Percentiles rank a stretch among this genome's conserved stretches.
phyloP scores from a whole-genome alignment of 306 rosid genomes.

The Psophocarpus tetragonolobus region DNA sequence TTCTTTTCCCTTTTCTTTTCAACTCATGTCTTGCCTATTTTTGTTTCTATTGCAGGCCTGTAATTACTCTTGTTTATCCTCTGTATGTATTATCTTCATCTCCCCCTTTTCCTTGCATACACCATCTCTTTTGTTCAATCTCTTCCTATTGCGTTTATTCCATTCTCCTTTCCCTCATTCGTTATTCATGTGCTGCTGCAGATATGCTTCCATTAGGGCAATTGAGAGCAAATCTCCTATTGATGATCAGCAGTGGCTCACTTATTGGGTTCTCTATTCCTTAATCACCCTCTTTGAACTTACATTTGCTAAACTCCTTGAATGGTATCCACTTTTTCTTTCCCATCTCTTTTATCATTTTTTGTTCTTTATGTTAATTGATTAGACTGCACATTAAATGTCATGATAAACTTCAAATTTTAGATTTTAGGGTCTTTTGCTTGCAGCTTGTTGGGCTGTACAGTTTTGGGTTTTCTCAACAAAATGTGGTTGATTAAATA shows the following conservation, averaged over 20 bases:
- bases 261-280: slow-evolving; percentile 95
- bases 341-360: not conserved
- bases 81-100: slow-evolving; percentile 60
- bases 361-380: not conserved
- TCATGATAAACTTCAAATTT: not conserved
- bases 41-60: slow-evolving; percentile 72
- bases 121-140: not conserved
- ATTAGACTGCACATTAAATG: slow-evolving; percentile 2
- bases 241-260: slow-evolving; percentile 98
- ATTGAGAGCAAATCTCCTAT: slow-evolving; percentile 81
- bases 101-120: no score
- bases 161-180: not conserved
- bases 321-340: slow-evolving; percentile 55
- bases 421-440: slow-evolving; percentile 17
- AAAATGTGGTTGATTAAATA: slow-evolving; percentile 7
- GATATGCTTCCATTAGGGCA: slow-evolving; percentile 91
- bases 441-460: not conserved
- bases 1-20: not conserved
- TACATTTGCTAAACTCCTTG: slow-evolving; percentile 79
- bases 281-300: slow-evolving; percentile 92
- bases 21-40: not conserved
- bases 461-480: not conserved
- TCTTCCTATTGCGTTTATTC: not conserved
- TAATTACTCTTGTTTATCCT: slow-evolving; percentile 92
- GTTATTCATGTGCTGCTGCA: slow-evolving; percentile 34